Conservation (phyloP, 176 grass and related monocot genomes). For the Calamus simplicifolius region DNA sequence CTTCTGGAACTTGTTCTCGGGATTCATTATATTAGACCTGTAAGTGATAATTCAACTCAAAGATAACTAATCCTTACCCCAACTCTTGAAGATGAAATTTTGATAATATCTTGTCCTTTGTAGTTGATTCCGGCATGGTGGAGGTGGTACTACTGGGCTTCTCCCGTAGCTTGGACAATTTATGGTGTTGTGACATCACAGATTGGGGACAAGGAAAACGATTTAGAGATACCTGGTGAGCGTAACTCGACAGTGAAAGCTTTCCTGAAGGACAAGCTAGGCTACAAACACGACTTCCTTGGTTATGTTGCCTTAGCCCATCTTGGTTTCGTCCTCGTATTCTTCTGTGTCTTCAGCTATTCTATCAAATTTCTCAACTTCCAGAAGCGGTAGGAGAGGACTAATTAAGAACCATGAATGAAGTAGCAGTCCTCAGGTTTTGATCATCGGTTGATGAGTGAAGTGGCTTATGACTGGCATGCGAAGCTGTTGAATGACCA, state of each 20-base stretch:
- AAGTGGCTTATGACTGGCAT: too few species aligned
- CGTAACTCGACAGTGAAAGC: constrained; percentile 17
- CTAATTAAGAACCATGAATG: too few species aligned
- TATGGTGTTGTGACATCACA: constrained; percentile 66
- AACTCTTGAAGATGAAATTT: background rate
- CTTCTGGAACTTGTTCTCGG: constrained; percentile 79
- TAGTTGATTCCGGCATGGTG: constrained; percentile 77
- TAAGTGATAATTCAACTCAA: constrained; percentile 21
- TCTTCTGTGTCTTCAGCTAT: constrained; percentile 70
- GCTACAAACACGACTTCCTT: constrained; percentile 49
- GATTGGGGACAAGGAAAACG: constrained; percentile 24
- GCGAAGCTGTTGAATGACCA: too few species aligned
- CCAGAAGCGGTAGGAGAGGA: constrained; percentile 39
- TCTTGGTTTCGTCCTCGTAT: constrained; percentile 39
- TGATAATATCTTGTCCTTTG: constrained; percentile 2
- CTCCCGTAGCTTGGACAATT: constrained; percentile 73
- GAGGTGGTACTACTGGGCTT: constrained; percentile 93
- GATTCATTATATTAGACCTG: constrained; percentile 58
- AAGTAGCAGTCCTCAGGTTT: too few species aligned
- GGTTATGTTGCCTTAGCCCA: constrained; percentile 50
- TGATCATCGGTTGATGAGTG: too few species aligned
- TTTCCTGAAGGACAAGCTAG: constrained; percentile 37
- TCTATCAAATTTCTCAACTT: constrained; percentile 69
- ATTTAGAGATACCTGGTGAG: constrained; percentile 33
- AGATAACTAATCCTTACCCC: background rate